Percentiles rank a stretch among this genome's conserved stretches.
Conservation (phyloP, 495 filamentous ascomycete genomes). For the Pyronema omphalodes region DNA sequence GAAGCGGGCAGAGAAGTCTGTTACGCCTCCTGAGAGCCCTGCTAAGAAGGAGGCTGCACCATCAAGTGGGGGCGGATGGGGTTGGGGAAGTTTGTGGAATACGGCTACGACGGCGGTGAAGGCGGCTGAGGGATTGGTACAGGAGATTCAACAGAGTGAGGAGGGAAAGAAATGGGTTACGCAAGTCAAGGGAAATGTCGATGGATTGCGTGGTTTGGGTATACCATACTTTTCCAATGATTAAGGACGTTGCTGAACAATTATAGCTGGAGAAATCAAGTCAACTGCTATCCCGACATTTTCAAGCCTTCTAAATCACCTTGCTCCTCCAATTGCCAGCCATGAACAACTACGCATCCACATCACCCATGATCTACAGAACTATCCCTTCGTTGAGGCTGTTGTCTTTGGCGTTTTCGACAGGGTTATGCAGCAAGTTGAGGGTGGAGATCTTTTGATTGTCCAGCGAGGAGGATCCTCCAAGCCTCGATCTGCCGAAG, state of each 20-base stretch:
- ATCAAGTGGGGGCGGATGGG: constrained; percentile 49
- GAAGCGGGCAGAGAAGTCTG: constrained; percentile 17
- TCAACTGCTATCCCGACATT: constrained; percentile 86
- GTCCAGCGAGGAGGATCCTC: constrained; percentile 77
- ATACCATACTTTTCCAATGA: constrained; percentile 16
- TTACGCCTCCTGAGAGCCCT: constrained; percentile 31
- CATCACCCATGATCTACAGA: constrained; percentile 84
- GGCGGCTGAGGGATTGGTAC: constrained; percentile 81
- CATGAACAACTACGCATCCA: constrained; percentile 97
- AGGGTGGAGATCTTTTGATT: constrained; percentile 92
- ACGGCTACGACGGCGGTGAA: constrained; percentile 71
- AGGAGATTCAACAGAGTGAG: constrained; percentile 89
- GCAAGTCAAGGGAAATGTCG: constrained; percentile 83
- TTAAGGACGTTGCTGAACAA: constrained; percentile 1
- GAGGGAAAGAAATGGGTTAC: constrained; percentile 92
- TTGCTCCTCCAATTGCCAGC: constrained; percentile 90
- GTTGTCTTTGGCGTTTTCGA: constrained; percentile 86
- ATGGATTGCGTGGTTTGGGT: constrained; percentile 65
- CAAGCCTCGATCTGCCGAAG: constrained; percentile 42
- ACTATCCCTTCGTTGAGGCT: constrained; percentile 86
- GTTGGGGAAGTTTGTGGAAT: constrained; percentile 65
- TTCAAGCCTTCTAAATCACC: constrained; percentile 77
- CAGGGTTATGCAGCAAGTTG: constrained; percentile 93
- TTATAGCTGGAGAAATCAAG: constrained; percentile 67
- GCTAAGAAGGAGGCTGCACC: constrained; percentile 27